Conservation (phyloP, 306 rosid genomes). For the Canavalia gladiata region DNA sequence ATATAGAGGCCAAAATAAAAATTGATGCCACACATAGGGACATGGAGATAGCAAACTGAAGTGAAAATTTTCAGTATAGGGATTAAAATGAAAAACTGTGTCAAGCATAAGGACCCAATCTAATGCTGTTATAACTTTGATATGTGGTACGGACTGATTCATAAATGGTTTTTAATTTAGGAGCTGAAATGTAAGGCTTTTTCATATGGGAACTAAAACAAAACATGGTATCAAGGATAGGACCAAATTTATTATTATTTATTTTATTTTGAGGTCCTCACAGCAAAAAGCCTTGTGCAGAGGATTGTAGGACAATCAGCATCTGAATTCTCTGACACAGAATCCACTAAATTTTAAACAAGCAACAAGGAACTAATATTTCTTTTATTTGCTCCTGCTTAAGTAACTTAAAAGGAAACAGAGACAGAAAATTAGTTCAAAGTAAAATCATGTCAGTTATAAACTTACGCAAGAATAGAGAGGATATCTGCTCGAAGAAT, state of each 20-base stretch:
- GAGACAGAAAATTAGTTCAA: background rate
- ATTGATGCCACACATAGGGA: too few species aligned
- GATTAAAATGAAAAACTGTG: too few species aligned
- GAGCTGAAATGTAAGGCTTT: too few species aligned
- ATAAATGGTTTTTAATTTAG: too few species aligned
- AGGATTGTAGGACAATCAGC: constrained; percentile 21
- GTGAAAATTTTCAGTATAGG: too few species aligned
- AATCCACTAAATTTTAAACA: constrained; percentile 34
- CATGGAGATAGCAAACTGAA: too few species aligned
- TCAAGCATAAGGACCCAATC: too few species aligned
- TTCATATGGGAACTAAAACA: too few species aligned
- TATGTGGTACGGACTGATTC: too few species aligned
- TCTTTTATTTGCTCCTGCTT: constrained; percentile 16
- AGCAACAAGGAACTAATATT: constrained; percentile 33
- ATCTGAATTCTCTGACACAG: constrained; percentile 26
- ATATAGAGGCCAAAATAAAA: too few species aligned
- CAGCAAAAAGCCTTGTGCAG: constrained; percentile 23
- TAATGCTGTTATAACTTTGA: too few species aligned
- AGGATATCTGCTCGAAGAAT: constrained; percentile 85
- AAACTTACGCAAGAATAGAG: constrained; percentile 80
- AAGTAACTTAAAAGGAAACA: background rate
- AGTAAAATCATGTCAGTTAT: constrained; percentile 28
- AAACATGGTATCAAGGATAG: too few species aligned
- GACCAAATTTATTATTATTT: background rate
- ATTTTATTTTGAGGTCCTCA: constrained; percentile 15